Base-by-base conservation (phyloP, 176 grass and related monocot species). In the Miscanthus lutarioriparius region DNA sequence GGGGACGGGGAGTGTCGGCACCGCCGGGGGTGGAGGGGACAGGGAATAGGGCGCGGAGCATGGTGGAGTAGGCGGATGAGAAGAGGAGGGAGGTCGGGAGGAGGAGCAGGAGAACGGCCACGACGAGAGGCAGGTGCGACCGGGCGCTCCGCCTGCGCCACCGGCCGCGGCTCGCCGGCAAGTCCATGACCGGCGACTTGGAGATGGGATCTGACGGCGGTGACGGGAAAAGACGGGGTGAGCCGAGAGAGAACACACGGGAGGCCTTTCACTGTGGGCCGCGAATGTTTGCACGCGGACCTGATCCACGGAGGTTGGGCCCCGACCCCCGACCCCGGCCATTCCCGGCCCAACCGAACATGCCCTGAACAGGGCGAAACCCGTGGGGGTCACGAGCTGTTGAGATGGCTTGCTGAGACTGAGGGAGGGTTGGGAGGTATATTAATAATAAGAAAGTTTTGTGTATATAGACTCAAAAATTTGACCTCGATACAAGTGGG, bases 141-240 rank as follows among this genome's bases (percentile, higher is more conserved):
- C 88, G 82, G 25, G 85, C 83, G 79, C 87, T 88, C 56, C 91
- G 80, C 88, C 74, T 92, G 70, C 93, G 88, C 91, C 93, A 99
- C 80, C 93, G 86, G 80, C 86, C 61, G 14, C 87, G 80, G 80
- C 23, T 89, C 71, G 72, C 84, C 64, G 81, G 58, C 83, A 87
- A 67, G 76, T 94, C 81, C 92, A 92, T 92, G 30, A 62, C 59
- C 69, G 75, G 48, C 74, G 38, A 33, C 5, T 19, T 10, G 64
- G 16, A 72, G 69, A 67, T 63, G 72, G 38, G 59, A 70, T 80
- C 83, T 71, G 63, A 73, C 63, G 22, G 77, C 56, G n/a, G n/a
- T 8, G 56, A 22, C n/a, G n/a, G 56, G 53, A 56, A 22, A 56
- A 51, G 48, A 19, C 48, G 16, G 44, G 3, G 13, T 48, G 45